phyloP scores from a whole-genome alignment of 805 yeast species.

The Nakazawaea populi region DNA sequence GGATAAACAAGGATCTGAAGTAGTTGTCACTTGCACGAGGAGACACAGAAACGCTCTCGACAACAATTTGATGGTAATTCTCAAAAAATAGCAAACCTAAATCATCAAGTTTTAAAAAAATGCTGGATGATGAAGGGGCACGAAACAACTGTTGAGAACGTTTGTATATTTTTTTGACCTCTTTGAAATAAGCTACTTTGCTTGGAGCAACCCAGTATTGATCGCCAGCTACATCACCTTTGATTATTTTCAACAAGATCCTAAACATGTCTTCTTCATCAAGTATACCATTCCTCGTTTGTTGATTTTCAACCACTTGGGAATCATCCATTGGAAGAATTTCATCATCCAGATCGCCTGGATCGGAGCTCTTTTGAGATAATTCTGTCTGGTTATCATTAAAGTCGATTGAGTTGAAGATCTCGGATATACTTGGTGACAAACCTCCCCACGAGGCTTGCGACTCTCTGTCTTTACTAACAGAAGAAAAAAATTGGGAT shows the following conservation, averaged over 20 bases:
- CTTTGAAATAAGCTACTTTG: neutral
- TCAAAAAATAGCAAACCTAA: constrained; percentile 5
- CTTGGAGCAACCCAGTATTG: constrained; percentile 3
- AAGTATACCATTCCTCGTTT: constrained; percentile 11
- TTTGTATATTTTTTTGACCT: neutral
- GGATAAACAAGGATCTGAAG: constrained; percentile 44
- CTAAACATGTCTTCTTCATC: constrained; percentile 16
- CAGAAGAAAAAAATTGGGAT: too few relatives aligned
- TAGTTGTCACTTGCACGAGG: constrained; percentile 29
- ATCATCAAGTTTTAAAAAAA: neutral
- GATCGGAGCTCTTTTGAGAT: too few relatives aligned
- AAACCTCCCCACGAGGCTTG: neutral
- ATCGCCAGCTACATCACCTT: neutral
- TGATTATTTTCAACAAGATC: neutral
- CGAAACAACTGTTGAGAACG: neutral
- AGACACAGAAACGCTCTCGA: neutral
- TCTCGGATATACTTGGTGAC: neutral
- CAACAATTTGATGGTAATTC: neutral
- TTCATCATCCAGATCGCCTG: neutral
- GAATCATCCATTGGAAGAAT: constrained; percentile 28
- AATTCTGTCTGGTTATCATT: neutral
- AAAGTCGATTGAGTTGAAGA: neutral
- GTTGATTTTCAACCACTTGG: constrained; percentile 24
- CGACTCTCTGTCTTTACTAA: neutral
- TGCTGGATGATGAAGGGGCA: neutral